These are phyloP conservation scores for Pseudogymnoascus sp. DNA, from an alignment of 2,329 filamentous ascomycete species.

Conservation along the genomic window DNA sequence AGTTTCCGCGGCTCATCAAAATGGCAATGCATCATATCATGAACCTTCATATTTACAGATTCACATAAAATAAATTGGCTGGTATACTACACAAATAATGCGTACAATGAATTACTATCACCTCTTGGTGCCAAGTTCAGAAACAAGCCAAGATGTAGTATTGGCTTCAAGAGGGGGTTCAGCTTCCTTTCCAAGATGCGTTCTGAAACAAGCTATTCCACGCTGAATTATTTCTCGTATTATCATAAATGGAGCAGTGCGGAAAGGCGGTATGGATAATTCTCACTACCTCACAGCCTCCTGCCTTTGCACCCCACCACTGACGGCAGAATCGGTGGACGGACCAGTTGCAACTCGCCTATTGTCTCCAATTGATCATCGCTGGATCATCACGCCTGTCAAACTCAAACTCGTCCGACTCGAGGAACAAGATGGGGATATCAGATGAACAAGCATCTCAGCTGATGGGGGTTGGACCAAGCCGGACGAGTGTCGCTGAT, in stretches of 20 bases:
- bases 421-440: neutral
- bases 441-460: constrained; percentile 4
- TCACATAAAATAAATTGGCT: neutral
- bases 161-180: neutral
- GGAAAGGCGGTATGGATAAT: neutral
- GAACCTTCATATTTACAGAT: neutral
- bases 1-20: no score
- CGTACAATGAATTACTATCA: neutral
- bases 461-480: neutral
- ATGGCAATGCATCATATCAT: neutral
- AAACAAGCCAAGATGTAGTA: neutral
- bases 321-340: neutral
- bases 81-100: neutral
- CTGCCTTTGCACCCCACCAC: neutral
- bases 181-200: neutral
- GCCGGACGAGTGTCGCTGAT: neutral
- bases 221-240: neutral
- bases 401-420: neutral
- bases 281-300: neutral
- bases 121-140: neutral
- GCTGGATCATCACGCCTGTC: constrained; percentile 2
- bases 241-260: neutral
- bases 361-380: neutral
- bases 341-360: neutral
- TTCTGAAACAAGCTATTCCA: neutral